These are phyloP conservation scores for Elymus sibiricus DNA, from an alignment of 176 grass and related monocot genomes.

Conservation along the genomic window DNA sequence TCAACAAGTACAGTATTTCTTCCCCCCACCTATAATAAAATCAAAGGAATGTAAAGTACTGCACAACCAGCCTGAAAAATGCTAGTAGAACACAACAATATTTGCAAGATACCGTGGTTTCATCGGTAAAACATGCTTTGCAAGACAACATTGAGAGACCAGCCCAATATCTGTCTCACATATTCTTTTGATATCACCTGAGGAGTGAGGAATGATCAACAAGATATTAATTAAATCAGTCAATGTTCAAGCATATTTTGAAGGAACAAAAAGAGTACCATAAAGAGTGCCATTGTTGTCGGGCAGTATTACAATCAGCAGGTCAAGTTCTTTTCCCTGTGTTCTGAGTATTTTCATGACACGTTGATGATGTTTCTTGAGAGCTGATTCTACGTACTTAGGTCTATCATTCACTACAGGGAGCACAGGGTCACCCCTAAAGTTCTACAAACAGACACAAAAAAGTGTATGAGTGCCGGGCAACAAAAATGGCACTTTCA, in stretches of 20 bases:
- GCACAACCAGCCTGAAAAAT: background rate
- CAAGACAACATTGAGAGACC: slow-evolving; percentile 67
- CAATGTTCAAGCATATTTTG: background rate
- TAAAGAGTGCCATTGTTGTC: slow-evolving; percentile 58
- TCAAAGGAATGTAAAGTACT: background rate
- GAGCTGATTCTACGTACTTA: slow-evolving; percentile 41
- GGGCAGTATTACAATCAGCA: slow-evolving; percentile 60
- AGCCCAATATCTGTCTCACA: slow-evolving; percentile 10
- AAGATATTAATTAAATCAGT: background rate
- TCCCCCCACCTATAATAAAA: slow-evolving; percentile 53
- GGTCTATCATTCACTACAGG: slow-evolving; percentile 37
- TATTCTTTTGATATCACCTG: background rate
- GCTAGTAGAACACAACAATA: background rate
- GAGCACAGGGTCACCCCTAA: slow-evolving; percentile 39
- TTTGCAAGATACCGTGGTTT: slow-evolving; percentile 52
- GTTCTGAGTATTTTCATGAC: slow-evolving; percentile 48
- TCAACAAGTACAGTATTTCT: slow-evolving; percentile 55
- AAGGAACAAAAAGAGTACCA: slow-evolving; percentile 27
- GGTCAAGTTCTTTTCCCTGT: slow-evolving; percentile 38
- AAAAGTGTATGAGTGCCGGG: background rate
- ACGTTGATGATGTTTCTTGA: slow-evolving; percentile 40
- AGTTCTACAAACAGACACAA: slow-evolving; percentile 30
- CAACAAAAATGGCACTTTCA: background rate
- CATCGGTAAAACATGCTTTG: slow-evolving; percentile 54
- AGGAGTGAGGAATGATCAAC: background rate